Evolutionary conservation across 1,284 basidiomycete genomes (phyloP), one percentile per base, ranked within the genome.

Genomic region (Rhodotorula sp.): DNA sequence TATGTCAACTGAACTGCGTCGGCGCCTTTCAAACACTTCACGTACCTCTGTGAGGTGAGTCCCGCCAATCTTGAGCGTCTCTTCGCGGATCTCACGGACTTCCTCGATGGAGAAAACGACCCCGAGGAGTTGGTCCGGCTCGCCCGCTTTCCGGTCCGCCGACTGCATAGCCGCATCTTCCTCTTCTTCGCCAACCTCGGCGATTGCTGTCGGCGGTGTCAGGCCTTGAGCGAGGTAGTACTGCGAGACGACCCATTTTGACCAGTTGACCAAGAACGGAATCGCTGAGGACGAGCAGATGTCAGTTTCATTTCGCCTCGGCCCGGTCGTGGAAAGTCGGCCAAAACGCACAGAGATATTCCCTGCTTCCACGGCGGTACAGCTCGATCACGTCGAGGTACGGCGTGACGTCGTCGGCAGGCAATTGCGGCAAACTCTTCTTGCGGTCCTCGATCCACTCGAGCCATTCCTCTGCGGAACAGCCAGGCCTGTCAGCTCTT

Each of bases 371-470:
- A 1, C 72, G 62, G 28, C 74, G 63, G 66, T 71, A 77, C 23
- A 78, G 69, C 54, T 76, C 76, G 31, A 77, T 57, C 34, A 78
- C 28, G 21, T 73, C 70, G 31, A 77, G 55, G 65, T 58, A 62
- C 16, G 70, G 69, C 55, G 60, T 57, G 63, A 71, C 54, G 48
- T 72, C 70, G 4, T 68, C 57, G 23, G 55, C 50, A 7, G 60
- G 52, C 28, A 45, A 34, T 10, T 58, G 28, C 15, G 60, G 61
- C 31, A 74, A 55, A 10, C n/a, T 10, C 6, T 60, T 57, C 64
- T 71, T 69, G 57, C 60, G 63, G 43, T 70, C 68, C 2, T 63
- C 43, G 58, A 77, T 70, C 76, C 76, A 77, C 8, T 67, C 69
- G 26, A 54, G 49, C 75, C 75, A 78, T 21, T 66, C 65, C 3